Evolutionary conservation across 345 rosid species (phyloP), one percentile per base, ranked within the genome.

Genomic region (Erodium maritimum): DNA sequence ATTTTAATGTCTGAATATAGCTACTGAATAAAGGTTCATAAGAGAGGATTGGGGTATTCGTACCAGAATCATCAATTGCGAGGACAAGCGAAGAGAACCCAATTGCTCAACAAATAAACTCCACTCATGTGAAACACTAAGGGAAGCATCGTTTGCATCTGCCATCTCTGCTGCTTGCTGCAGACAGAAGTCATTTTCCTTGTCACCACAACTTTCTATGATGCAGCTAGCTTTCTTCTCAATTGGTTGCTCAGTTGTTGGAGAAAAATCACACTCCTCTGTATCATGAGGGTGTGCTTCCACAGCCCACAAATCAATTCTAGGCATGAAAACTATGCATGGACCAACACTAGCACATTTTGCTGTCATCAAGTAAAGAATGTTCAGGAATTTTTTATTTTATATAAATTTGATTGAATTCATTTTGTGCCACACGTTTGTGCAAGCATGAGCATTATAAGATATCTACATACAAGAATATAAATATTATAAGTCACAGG

Each of bases 301-400:
- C 63, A 85, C 69, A 60, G 96, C 96, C 96, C 99, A 93, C 60
- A 93, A 75, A 79, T 89, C 99, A 69, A 93, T 79, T 77, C 95
- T 77, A 46, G 99, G 96, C 95, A 89, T 80, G 75, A 82, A 93
- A 25, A 93, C 66, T 53, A 85, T 65, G 65, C 85, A 77, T 64
- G 86, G 77, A 48, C 78, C 77, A 60, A 64, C 65, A 65, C 84
- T 80, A 65, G 88, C 81, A 78, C 95, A 89, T 83, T 83, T 93
- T 81, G 75, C 99, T 93, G 83, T 71, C 74, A 73, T 58, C 54
- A 65, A 65, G 68, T 73, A 34, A 69, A 29, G 74, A 60, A 61
- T 61, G 45, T 17, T 60, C 60, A 51, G 70, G 61, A 50, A 50
- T 55, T 19, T 12, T 33, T 11, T 53, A 53, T 22, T 42, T 42